These are phyloP conservation scores for Russula foetens DNA, from an alignment of 768 basidiomycete species.

Conservation along the genomic window DNA sequence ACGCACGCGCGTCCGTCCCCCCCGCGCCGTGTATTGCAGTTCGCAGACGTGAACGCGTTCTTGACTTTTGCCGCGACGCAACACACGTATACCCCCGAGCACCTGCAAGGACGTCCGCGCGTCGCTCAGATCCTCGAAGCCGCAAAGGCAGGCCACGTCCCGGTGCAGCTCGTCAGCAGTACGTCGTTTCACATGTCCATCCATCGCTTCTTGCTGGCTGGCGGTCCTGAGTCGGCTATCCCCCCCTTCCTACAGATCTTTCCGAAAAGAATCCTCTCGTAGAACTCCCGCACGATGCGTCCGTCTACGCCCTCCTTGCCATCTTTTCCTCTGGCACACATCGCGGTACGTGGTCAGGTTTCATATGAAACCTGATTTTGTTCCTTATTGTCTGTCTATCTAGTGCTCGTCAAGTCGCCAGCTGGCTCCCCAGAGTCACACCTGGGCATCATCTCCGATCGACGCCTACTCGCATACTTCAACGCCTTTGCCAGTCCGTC, in stretches of 20 bases:
- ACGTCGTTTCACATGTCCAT: slow-evolving; percentile 24
- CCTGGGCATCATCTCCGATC: slow-evolving; percentile 72
- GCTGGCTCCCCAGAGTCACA: slow-evolving; percentile 36
- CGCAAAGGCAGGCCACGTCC: slow-evolving; percentile 64
- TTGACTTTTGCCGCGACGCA: slow-evolving; percentile 73
- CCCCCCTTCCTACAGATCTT: slow-evolving; percentile 42
- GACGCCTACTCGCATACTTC: slow-evolving; percentile 63
- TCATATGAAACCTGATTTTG: neutral
- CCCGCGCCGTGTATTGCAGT: slow-evolving; percentile 34
- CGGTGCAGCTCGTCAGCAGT: slow-evolving; percentile 76
- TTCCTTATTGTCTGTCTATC: neutral
- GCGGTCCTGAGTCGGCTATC: neutral
- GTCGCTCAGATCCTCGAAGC: slow-evolving; percentile 65
- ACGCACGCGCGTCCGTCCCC: neutral
- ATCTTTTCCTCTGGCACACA: slow-evolving; percentile 67
- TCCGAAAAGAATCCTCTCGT: slow-evolving; percentile 81
- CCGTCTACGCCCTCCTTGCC: slow-evolving; percentile 50
- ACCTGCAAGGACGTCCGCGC: slow-evolving; percentile 49
- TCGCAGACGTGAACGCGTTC: slow-evolving; percentile 83
- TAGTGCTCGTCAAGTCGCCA: slow-evolving; percentile 50
- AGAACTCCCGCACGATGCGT: slow-evolving; percentile 53
- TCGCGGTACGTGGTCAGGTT: slow-evolving; percentile 39
- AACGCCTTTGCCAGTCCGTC: slow-evolving; percentile 38
- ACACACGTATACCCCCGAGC: slow-evolving; percentile 57
- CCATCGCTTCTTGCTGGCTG: neutral